Evolutionary conservation across 148 eudicot species (phyloP), one percentile per base, ranked within the genome.

Genomic region (Chenopodium quinoa): DNA sequence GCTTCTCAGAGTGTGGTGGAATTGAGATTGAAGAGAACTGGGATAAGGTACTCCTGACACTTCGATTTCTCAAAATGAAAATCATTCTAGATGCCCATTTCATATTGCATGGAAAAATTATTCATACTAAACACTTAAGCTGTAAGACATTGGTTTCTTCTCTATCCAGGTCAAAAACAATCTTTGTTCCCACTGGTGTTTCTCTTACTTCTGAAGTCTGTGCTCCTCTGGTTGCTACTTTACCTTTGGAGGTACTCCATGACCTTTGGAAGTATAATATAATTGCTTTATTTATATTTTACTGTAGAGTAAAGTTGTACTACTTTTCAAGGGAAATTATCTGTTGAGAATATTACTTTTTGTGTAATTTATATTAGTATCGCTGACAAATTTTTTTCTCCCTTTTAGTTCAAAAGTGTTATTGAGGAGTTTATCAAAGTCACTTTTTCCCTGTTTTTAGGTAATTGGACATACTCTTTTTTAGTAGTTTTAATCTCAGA

Each of bases 1-100:
- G 99, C 94, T 96, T 96, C 79, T 96, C 99, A 22, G 99, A 96
- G 80, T 96, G 99, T 87, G 99, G 99, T 88, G 99, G 99, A 81
- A 94, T 96, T 87, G 99, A 96, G 20, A 96, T 96, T 75, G 99
- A 96, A 85, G 99, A 96, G 89, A 96, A 96, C 89, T 96, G 99
- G 99, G 99, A 96, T 86, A 93, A 96, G 99, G 99, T 95, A 84
- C 32, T 50, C 44, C 52, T 34, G 65, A 71, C 69, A 56, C 34
- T 52, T 44, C 20, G 4, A 54, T 52, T n/a, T 66, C 34, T 8
- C 73, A 32, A 16, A 40, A 48, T 31, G 2, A 12, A 76, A 10
- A 7, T 32, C 71, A 44, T 3, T 69, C 58, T 7, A 72, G 46
- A 29, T 79, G 17, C 25, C 48, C 22, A 27, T 68, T 77, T 34